These are phyloP conservation scores for Aspergillus piperis DNA, from an alignment of 2,329 filamentous ascomycete species.

Conservation along the genomic window DNA sequence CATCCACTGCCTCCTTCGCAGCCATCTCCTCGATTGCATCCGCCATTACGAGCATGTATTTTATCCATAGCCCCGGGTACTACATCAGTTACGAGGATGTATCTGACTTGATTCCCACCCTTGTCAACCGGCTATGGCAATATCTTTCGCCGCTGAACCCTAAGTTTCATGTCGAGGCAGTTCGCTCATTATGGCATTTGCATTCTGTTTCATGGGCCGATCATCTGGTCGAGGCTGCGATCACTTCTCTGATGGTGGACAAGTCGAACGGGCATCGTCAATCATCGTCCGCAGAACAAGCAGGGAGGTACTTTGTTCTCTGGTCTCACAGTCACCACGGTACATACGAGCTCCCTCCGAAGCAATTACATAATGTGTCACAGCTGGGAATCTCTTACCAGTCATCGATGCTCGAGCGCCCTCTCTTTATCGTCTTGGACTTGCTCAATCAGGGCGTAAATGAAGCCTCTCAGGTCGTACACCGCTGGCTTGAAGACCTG, in stretches of 20 bases:
- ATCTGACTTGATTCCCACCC: slow-evolving; percentile 62
- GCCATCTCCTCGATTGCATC: slow-evolving; percentile 48
- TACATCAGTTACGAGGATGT: slow-evolving; percentile 52
- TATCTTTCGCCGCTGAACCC: slow-evolving; percentile 80
- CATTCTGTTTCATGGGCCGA: slow-evolving; percentile 70
- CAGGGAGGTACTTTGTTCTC: slow-evolving; percentile 43
- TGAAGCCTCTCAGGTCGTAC: slow-evolving; percentile 74
- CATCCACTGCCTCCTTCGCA: slow-evolving; percentile 36
- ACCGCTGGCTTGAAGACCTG: slow-evolving; percentile 71
- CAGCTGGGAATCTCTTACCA: slow-evolving; percentile 37
- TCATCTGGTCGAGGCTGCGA: slow-evolving; percentile 77
- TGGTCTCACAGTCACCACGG: slow-evolving; percentile 48
- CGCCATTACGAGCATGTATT: slow-evolving; percentile 47
- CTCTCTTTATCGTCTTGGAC: slow-evolving; percentile 80
- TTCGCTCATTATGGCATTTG: slow-evolving; percentile 81
- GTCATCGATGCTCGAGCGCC: slow-evolving; percentile 71
- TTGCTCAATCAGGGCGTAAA: slow-evolving; percentile 70
- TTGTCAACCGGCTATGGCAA: slow-evolving; percentile 75
- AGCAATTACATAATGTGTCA: slow-evolving; percentile 31
- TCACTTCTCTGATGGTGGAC: slow-evolving; percentile 68
- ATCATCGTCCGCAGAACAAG: slow-evolving; percentile 36
- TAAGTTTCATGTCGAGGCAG: slow-evolving; percentile 92
- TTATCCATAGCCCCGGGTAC: slow-evolving; percentile 36
- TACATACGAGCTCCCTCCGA: slow-evolving; percentile 39
- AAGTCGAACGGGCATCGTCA: slow-evolving; percentile 31